Evolutionary conservation across 78 protist genomes (phyloP).

Genomic region (Dictyostelium intermedium): DNA sequence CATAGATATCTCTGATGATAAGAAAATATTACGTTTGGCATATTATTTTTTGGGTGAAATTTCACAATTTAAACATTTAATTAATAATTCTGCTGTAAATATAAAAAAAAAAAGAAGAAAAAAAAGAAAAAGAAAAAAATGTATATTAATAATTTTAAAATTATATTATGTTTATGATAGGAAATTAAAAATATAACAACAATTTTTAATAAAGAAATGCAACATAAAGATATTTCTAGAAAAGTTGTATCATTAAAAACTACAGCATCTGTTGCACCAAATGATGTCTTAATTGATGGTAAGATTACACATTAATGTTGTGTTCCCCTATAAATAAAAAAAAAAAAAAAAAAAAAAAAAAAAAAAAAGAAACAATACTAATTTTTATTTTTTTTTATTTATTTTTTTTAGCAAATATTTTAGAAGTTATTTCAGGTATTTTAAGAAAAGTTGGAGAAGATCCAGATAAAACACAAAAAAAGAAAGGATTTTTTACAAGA

Average conservation of each 20-base stretch:
- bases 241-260: slow-evolving; percentile 73
- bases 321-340: no score
- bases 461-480: slow-evolving; percentile 59
- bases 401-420: slow-evolving; percentile 23
- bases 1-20: slow-evolving; percentile 46
- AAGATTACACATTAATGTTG: neutral
- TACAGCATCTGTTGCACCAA: slow-evolving; percentile 70
- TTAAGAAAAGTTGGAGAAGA: slow-evolving; percentile 77
- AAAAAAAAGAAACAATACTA: neutral
- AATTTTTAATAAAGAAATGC: slow-evolving; percentile 54
- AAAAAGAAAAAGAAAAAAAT: neutral
- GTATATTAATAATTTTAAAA: neutral
- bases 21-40: slow-evolving; percentile 55
- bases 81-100: slow-evolving; percentile 60
- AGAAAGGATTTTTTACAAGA: slow-evolving; percentile 62
- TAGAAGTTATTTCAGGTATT: slow-evolving; percentile 64
- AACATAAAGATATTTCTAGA: slow-evolving; percentile 71
- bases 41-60: slow-evolving; percentile 61
- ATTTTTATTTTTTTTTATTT: neutral
- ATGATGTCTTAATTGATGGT: slow-evolving; percentile 55
- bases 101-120: neutral
- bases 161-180: neutral
- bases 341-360: neutral
- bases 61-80: slow-evolving; percentile 43
- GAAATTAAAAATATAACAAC: slow-evolving; percentile 65